These are phyloP conservation scores for Funneliformis geosporum DNA, from an alignment of 192 early-diverging fungal species.

Conservation along the genomic window DNA sequence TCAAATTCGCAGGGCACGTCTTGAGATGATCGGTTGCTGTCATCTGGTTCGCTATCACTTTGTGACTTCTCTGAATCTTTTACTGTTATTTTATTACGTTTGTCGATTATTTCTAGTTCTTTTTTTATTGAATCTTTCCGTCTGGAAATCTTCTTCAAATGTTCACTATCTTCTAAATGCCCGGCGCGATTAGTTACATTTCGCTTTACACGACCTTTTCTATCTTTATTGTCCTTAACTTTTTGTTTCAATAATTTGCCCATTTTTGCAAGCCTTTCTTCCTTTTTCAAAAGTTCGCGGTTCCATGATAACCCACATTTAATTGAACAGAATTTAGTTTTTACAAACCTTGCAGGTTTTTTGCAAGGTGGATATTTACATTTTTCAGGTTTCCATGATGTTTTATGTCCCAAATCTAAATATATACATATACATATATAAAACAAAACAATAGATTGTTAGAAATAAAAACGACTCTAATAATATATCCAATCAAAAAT, in stretches of 20 bases:
- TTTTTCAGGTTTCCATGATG: slow-evolving; percentile 46
- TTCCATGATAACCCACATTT: slow-evolving; percentile 53
- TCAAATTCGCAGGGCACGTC: not conserved
- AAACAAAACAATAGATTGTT: not conserved
- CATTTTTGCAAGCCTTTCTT: slow-evolving; percentile 36
- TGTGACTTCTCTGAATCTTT: not conserved
- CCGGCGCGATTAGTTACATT: slow-evolving; percentile 19
- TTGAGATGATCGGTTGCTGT: not conserved
- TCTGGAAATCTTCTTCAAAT: slow-evolving; percentile 34
- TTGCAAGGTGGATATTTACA: slow-evolving; percentile 51
- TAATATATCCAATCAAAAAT: not conserved
- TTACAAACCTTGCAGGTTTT: slow-evolving; percentile 40
- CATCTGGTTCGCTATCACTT: slow-evolving; percentile 2
- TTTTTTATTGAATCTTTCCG: slow-evolving; percentile 32
- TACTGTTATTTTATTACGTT: slow-evolving; percentile 32
- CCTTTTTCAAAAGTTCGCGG: slow-evolving; percentile 44
- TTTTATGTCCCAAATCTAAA: slow-evolving; percentile 49
- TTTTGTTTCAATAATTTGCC: not conserved
- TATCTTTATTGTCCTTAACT: slow-evolving; percentile 2
- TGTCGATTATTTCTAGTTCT: slow-evolving; percentile 37
- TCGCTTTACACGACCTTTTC: not conserved
- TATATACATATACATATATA: not conserved
- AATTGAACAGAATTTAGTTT: slow-evolving; percentile 55
- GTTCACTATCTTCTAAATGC: slow-evolving; percentile 35
- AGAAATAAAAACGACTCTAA: slow-evolving; percentile 11